Base-by-base conservation (phyloP, 164 flowering plant species). In the Nymphaea thermarum region DNA sequence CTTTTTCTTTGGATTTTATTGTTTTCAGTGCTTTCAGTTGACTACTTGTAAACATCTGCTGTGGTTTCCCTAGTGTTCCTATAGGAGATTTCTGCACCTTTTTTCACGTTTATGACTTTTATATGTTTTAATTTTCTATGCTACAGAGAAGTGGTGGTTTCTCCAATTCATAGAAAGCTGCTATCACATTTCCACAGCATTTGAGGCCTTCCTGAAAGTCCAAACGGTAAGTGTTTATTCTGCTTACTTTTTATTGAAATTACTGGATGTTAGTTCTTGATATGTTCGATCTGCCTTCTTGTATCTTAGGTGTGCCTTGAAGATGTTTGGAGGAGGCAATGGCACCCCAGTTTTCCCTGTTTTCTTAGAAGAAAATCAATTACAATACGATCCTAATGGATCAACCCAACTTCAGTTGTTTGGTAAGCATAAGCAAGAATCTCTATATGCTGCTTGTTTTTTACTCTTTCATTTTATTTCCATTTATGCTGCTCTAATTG, bases 311-410 rank as follows among this genome's bases (percentile, higher is more conserved):
- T 51, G 57, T 3, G 14, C 14, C 14, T 51, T 15, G 14, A 51
- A 51, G 64, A 90, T 90, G 93, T 84, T 83, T 65, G 89, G 86
- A 76, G 90, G 91, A n/a, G 84, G 83, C 66, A 76, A 71, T 64
- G 66, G 59, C 70, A 81, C 70, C 68, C 75, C 80, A 0, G 61
- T 72, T 57, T 78, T 80, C 67, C 82, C 87, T 65, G 71, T 68
- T 79, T 79, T 80, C 64, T 64, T 78, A 3, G 88, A 79, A 47
- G 85, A 78, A 16, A 84, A 78, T 53, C 75, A 73, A 41, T 77
- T 86, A 68, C 88, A 79, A 63, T 84, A 72, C 65, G 77, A 81
- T 66, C 59, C 82, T 5, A 83, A 79, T 72, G 76, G 80, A 15
- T 77, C 86, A 65, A 85, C 86, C 36, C 90, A 86, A 77, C 84